phyloP scores from a whole-genome alignment of 176 grass and related monocot species.

The Poa pratensis region DNA sequence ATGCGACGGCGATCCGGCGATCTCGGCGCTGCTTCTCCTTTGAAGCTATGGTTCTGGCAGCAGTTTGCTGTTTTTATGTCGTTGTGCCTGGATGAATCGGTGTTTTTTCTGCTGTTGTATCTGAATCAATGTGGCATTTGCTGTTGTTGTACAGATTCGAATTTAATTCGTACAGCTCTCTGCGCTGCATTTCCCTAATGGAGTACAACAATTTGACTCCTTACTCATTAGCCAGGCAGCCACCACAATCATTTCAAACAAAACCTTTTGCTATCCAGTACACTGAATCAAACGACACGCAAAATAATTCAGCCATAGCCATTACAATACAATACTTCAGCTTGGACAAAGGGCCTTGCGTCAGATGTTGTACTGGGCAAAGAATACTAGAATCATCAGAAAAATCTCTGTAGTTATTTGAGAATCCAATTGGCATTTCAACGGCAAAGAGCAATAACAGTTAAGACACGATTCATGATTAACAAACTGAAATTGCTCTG shows the following conservation, averaged over 20 bases:
- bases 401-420: background rate
- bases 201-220: background rate
- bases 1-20: too few species aligned
- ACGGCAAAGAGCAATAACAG: background rate
- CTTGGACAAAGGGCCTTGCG: background rate
- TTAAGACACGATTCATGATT: background rate
- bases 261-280: background rate
- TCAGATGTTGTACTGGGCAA: background rate
- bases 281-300: background rate
- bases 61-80: too few species aligned
- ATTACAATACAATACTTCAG: background rate
- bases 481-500: too few species aligned
- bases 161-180: background rate
- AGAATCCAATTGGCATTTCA: background rate
- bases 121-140: too few species aligned
- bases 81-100: too few species aligned
- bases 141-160: too few species aligned
- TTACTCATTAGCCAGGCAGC: background rate
- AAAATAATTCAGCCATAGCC: background rate
- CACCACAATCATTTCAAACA: background rate
- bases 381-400: background rate
- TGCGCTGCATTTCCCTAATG: background rate
- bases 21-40: too few species aligned
- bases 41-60: too few species aligned
- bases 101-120: too few species aligned